Base-by-base conservation (phyloP, 129 eudicot species). In the Lactuca sativa region DNA sequence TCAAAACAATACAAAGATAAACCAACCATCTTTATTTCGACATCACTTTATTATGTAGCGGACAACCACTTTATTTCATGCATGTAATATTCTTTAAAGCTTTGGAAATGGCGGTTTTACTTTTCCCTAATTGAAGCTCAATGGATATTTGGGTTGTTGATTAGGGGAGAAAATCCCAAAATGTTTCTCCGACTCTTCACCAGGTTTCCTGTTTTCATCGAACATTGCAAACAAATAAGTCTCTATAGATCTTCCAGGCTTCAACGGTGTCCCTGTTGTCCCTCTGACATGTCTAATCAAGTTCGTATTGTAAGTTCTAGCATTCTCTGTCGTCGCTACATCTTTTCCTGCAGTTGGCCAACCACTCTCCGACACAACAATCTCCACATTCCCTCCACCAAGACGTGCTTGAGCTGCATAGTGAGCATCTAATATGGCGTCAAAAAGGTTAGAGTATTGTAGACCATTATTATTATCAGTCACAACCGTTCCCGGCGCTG, bases 351-450 rank as follows among this genome's bases (percentile, higher is more conserved):
- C 65, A 4, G 81, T 69, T 0, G 81, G 81, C 76, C 81, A 77
- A 18, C 81, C 76, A 11, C 76, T 77, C 49, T 77, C 81, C 0
- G 81, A 77, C 76, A 77, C 81, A 7, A 77, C 71, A 18, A 69
- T 77, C 48, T 61, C 64, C 7, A 77, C 52, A 31, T 77, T 70
- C 17, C 4, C 65, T 3, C 81, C 71, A 44, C 76, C 76, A 10
- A 70, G 30, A 31, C 58, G 70, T 7, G 70, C 71, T 64, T 69
- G 71, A 41, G 81, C 81, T 3, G 76, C 64, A n/a, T 77, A 77
- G 30, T 77, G 81, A 47, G 81, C 81, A 25, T 77, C 81, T 62
- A 77, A 60, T 25, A 69, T 62, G 12, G 81, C 81, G 17, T 63
- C 71, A 17, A 77, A 77, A 31, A 77, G 66, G 64, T 77, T 69